Evolutionary conservation across 495 filamentous ascomycete species (phyloP), one percentile per base, ranked within the genome.

Genomic region (Aspergillus haitiensis): DNA sequence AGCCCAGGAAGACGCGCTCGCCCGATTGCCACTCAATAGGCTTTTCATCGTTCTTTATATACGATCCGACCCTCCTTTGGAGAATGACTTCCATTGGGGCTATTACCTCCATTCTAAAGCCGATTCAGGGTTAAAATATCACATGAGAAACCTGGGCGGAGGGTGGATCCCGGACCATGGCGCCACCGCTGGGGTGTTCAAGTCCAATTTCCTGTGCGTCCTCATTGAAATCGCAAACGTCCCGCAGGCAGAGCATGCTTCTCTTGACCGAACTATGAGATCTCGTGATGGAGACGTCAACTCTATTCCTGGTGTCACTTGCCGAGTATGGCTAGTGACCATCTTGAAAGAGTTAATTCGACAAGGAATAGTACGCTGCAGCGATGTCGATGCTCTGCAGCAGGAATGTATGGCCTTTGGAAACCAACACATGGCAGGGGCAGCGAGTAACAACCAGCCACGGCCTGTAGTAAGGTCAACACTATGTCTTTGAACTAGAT

Each of bases 161-260:
- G 62, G 65, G 6, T 67, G 55, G 59, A 65, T 67, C 27, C 51
- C 62, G n/a, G 65, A 67, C 10, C 62, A 67, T 57, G 59, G 58
- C 11, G 7, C 44, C n/a, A 67, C 49, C 27, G 52, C 42, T 3
- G 47, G 57, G 5, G 53, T 67, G 5, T 62, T 67, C 49, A 62
- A 64, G 31, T 61, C 57, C 0, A 62, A 62, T 33, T 64, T 64
- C 42, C 54, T 67, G 0, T 64, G 54, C 39, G 55, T 64, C 31
- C 65, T 64, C 16, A 52, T 58, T 9, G 31, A 59, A 34, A 59
- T 57, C 34, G 55, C 58, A 7, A 37, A 12, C 21, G 58, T 64
- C 2, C 52, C 58, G 3, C 27, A 32, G 13, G 58, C 31, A 18
- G 27, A 18, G 15, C 40, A 48, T 15, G 48, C 9, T 12, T 48